Conservation (phyloP, 2,329 filamentous ascomycete genomes). For the Macrophomina phaseolina region DNA sequence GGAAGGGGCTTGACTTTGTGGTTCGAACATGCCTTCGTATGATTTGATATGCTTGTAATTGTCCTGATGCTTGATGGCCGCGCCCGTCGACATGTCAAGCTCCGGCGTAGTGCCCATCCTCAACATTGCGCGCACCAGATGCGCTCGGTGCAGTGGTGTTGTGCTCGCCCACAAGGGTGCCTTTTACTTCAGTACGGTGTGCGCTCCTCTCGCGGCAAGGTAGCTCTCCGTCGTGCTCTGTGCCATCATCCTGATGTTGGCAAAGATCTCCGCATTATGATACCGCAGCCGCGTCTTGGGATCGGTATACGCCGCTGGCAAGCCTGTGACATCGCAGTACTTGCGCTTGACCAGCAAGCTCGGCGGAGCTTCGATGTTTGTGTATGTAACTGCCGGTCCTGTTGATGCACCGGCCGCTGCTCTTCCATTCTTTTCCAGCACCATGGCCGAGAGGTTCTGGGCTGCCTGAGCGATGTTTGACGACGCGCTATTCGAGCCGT, state of each 20-base stretch:
- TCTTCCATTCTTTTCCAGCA: conserved; percentile 75
- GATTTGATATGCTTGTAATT: background rate
- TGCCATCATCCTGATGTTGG: conserved; percentile 76
- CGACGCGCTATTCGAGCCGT: conserved; percentile 69
- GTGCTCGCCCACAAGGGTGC: background rate
- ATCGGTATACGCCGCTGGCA: conserved; percentile 90
- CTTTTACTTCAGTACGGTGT: conserved; percentile 86
- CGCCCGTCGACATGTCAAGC: background rate
- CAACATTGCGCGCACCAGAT: background rate
- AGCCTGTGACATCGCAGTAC: conserved; percentile 95
- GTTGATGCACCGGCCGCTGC: conserved; percentile 35
- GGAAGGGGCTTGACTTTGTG: conserved; percentile 96
- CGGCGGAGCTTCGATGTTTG: conserved; percentile 94
- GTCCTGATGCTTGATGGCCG: background rate
- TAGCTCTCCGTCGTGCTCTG: conserved; percentile 87
- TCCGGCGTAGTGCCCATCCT: background rate
- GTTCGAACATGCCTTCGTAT: conserved; percentile 68
- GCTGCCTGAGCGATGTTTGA: conserved; percentile 86
- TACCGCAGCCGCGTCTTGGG: conserved; percentile 94
- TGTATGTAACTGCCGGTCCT: conserved; percentile 81
- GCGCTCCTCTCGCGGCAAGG: conserved; percentile 86
- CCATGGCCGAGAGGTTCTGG: conserved; percentile 82
- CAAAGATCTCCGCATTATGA: conserved; percentile 91
- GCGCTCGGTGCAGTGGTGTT: background rate
- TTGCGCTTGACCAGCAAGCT: conserved; percentile 79